Percentiles rank a stretch among this genome's conserved stretches.
phyloP scores from a whole-genome alignment of 345 rosid genomes.

The Laguncularia racemosa region DNA sequence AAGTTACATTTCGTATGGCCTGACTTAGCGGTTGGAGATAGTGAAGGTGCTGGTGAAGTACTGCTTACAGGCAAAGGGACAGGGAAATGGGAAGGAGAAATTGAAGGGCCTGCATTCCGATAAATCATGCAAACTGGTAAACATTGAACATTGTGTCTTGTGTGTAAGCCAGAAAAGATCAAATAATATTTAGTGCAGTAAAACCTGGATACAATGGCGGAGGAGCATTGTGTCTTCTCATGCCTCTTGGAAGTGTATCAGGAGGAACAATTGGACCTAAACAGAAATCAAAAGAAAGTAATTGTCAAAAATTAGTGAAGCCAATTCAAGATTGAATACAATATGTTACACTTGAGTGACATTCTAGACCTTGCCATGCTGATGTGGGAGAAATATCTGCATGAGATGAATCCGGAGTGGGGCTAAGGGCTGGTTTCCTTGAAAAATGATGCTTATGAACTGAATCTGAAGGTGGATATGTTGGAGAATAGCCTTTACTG shows the following conservation, averaged over 20 bases:
- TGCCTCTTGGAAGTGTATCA: constrained; percentile 21
- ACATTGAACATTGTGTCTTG: constrained; percentile 3
- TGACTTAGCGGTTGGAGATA: constrained; percentile 36
- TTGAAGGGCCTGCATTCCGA: constrained; percentile 22
- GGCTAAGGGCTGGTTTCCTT: constrained; percentile 24
- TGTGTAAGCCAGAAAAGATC: constrained; percentile 1
- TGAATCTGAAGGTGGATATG: constrained; percentile 39
- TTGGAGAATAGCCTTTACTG: constrained; percentile 16
- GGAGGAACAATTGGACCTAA: constrained; percentile 40
- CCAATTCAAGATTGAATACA: not conserved
- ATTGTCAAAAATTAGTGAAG: no score
- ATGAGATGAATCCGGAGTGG: constrained; percentile 38
- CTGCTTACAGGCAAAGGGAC: constrained; percentile 25
- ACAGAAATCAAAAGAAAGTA: constrained; percentile 12
- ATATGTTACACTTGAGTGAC: not conserved
- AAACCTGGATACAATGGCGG: constrained; percentile 46
- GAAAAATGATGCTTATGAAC: constrained; percentile 28
- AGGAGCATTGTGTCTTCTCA: constrained; percentile 32
- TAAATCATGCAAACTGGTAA: constrained; percentile 13
- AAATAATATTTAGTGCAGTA: constrained; percentile 2
- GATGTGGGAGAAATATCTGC: constrained; percentile 35
- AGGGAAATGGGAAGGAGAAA: constrained; percentile 25
- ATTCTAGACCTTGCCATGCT: constrained; percentile 31
- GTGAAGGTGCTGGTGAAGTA: constrained; percentile 45
- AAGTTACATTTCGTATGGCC: constrained; percentile 32